These are phyloP conservation scores for Diaporthe australafricana DNA, from an alignment of 2,329 filamentous ascomycete species.

Conservation along the genomic window DNA sequence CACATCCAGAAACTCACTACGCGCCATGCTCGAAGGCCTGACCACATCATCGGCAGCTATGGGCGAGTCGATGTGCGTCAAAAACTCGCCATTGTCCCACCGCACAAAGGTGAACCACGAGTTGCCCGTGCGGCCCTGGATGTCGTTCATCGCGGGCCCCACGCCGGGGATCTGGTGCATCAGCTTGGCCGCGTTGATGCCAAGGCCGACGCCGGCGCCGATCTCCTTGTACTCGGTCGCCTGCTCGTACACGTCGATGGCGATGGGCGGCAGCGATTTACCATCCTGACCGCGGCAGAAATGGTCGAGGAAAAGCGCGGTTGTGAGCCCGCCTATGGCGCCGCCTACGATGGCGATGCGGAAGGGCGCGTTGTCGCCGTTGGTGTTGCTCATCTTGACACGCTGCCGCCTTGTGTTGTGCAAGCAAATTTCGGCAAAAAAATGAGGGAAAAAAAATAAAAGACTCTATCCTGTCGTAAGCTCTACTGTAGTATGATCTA, in stretches of 20 bases:
- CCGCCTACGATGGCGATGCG: conserved; percentile 34
- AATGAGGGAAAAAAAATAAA: accelerated
- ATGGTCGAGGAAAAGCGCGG: conserved; percentile 32
- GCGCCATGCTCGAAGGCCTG: conserved; percentile 29
- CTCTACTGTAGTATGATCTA: not conserved
- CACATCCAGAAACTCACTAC: conserved; percentile 33
- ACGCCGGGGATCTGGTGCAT: conserved; percentile 29
- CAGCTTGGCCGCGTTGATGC: conserved; percentile 50
- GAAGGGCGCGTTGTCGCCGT: conserved; percentile 12
- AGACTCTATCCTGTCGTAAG: accelerated
- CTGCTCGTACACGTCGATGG: conserved; percentile 34
- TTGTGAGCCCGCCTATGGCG: conserved; percentile 33
- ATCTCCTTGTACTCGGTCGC: conserved; percentile 34
- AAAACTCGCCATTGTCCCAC: conserved; percentile 20
- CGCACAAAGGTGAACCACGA: conserved; percentile 33
- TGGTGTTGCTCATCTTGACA: not conserved
- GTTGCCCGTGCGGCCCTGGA: conserved; percentile 20
- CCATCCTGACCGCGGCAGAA: conserved; percentile 9
- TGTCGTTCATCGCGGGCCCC: conserved; percentile 25
- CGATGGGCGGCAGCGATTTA: not conserved
- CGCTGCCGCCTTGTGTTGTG: too few relatives aligned
- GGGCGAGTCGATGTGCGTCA: conserved; percentile 29
- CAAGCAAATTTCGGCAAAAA: too few relatives aligned
- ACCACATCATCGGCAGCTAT: not conserved
- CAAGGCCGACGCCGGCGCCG: conserved; percentile 38